Evolutionary conservation across 1,284 basidiomycete species (phyloP).

Genomic region (Leccinum huronense): DNA sequence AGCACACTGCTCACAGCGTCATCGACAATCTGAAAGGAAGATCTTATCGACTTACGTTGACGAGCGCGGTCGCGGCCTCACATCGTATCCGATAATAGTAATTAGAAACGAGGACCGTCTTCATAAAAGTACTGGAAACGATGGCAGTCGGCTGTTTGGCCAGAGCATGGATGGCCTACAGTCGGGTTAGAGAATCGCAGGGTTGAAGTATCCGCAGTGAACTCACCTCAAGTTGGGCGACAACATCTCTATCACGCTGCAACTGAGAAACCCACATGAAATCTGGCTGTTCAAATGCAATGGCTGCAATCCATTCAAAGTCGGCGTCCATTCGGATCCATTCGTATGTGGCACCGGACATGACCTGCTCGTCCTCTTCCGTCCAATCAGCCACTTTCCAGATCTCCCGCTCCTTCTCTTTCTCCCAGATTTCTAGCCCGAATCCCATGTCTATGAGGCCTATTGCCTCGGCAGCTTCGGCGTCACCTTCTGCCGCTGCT

Average conservation of each 20-base stretch:
- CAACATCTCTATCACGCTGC: constrained; percentile 95
- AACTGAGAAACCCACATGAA: constrained; percentile 99
- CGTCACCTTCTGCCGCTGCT: constrained; percentile 87
- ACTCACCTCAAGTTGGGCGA: constrained; percentile 91
- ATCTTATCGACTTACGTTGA: constrained; percentile 60
- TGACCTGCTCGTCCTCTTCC: constrained; percentile 90
- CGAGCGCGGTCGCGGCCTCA: constrained; percentile 88
- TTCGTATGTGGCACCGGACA: constrained; percentile 96
- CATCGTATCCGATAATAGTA: constrained; percentile 98
- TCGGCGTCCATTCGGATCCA: constrained; percentile 99
- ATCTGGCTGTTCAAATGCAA: constrained; percentile 94
- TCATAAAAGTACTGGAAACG: constrained; percentile 89
- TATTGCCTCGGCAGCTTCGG: constrained; percentile 90
- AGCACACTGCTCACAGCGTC: constrained; percentile 60
- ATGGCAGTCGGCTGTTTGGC: constrained; percentile 82
- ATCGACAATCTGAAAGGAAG: constrained; percentile 12
- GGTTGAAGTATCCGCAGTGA: background rate
- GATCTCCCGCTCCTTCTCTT: constrained; percentile 85
- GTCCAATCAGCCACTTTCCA: constrained; percentile 99
- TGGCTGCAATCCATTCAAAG: constrained; percentile 95
- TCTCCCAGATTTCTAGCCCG: constrained; percentile 96
- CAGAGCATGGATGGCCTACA: constrained; percentile 82
- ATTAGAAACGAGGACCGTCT: constrained; percentile 91
- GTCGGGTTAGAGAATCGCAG: constrained; percentile 10
- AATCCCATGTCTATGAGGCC: constrained; percentile 95